Conservation (phyloP, 306 rosid species). For the Pyrus pyrifolia region DNA sequence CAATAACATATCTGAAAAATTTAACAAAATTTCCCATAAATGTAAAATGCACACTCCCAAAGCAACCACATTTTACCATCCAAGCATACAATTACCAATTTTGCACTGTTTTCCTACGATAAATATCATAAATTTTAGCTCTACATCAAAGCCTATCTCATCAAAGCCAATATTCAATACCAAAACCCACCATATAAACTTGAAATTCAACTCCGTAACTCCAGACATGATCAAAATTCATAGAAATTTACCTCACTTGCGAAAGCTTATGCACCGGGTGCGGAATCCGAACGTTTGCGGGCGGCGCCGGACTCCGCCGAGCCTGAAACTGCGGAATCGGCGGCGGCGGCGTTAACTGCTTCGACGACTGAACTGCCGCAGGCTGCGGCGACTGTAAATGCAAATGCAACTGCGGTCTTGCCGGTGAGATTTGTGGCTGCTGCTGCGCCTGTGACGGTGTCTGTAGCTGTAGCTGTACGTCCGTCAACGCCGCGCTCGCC, state of each 20-base stretch:
- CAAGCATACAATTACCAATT: not conserved
- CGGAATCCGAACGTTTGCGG: conserved; percentile 27
- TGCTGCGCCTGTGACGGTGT: conserved; percentile 17
- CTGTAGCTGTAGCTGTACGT: conserved; percentile 9
- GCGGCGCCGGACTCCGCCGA: conserved; percentile 20
- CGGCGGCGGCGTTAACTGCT: not conserved
- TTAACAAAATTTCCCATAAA: not conserved
- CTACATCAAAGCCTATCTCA: not conserved
- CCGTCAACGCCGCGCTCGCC: conserved; percentile 8
- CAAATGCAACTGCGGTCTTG: not conserved
- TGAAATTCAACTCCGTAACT: not conserved
- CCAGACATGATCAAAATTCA: not conserved
- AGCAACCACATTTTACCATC: conserved; percentile 2
- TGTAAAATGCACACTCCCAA: not conserved
- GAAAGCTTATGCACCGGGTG: conserved; percentile 38
- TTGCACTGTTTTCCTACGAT: not conserved
- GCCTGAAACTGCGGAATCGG: not conserved
- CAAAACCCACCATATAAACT: not conserved
- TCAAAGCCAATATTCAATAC: not conserved
- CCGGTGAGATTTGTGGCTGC: not conserved
- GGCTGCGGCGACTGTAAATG: not conserved
- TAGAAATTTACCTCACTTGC: conserved; percentile 34
- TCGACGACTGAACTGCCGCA: not conserved
- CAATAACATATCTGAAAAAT: not conserved
- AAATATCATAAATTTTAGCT: not conserved